A percentile compares a stretch with the other conserved stretches of the same genome.
These are phyloP conservation scores for Lodderomyces parapsilosis DNA, from an alignment of 1,139 yeast species.

Conservation along the genomic window DNA sequence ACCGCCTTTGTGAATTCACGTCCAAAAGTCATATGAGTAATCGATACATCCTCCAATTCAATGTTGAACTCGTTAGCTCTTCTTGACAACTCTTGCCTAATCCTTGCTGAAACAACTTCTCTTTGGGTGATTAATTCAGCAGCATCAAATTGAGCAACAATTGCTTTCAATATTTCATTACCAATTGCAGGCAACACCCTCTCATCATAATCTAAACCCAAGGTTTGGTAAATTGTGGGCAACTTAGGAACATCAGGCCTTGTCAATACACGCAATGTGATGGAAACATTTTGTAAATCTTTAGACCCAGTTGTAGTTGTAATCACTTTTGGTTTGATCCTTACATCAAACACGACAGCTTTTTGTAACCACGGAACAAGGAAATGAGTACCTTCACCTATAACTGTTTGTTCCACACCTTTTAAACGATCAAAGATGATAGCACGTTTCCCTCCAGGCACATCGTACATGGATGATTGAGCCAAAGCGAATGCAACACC, in stretches of 20 bases:
- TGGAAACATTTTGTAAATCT: conserved; percentile 92
- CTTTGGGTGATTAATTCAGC: conserved; percentile 97
- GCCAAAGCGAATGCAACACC: conserved; percentile 67
- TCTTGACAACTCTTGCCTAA: conserved; percentile 79
- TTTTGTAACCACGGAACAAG: conserved; percentile 94
- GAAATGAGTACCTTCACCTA: conserved; percentile 97
- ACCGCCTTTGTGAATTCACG: conserved; percentile 97
- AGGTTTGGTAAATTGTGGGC: conserved; percentile 83
- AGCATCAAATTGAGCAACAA: conserved; percentile 98
- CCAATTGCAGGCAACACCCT: conserved; percentile 96
- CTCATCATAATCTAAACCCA: conserved; percentile 96
- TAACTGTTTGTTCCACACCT: conserved; percentile 83
- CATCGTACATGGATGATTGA: conserved; percentile 83
- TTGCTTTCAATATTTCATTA: conserved; percentile 90
- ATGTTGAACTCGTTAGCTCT: conserved; percentile 90
- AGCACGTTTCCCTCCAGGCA: conserved; percentile 93
- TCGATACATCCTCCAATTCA: conserved; percentile 92
- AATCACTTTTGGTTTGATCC: conserved; percentile 88
- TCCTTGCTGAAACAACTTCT: conserved; percentile 88
- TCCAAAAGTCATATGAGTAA: conserved; percentile 98
- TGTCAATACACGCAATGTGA: conserved; percentile 90
- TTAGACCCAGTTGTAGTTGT: conserved; percentile 96
- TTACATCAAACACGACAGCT: conserved; percentile 86
- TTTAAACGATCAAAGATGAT: conserved; percentile 88
- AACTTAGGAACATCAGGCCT: conserved; percentile 85